Percentiles rank a stretch among this genome's conserved stretches.
These are phyloP conservation scores for Fusarium continuum DNA, from an alignment of 2,329 filamentous ascomycete genomes.

Conservation along the genomic window DNA sequence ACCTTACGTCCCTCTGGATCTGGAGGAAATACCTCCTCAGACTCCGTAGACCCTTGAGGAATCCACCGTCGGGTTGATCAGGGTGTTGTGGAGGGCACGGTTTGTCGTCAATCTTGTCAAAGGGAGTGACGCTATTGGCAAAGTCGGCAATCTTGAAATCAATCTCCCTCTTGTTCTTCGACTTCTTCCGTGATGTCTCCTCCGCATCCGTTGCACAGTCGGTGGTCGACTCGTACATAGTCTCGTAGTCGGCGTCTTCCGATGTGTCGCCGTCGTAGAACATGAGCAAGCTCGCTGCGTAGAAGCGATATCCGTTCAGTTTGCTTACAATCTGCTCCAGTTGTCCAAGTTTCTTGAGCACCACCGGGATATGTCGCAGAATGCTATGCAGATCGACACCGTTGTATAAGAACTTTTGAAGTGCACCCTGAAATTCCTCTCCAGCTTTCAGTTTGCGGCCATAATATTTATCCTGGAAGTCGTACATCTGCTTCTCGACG, in stretches of 20 bases:
- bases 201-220: conserved; percentile 68
- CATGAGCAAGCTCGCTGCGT: conserved; percentile 93
- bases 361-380: conserved; percentile 84
- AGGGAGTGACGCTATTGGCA: conserved; percentile 93
- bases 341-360: conserved; percentile 83
- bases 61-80: conserved; percentile 84
- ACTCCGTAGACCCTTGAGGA: conserved; percentile 83
- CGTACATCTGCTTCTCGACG: conserved; percentile 79
- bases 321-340: conserved; percentile 84
- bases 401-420: conserved; percentile 91
- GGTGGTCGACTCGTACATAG: conserved; percentile 65
- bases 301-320: conserved; percentile 89
- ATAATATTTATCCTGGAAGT: conserved; percentile 99
- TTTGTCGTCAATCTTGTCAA: conserved; percentile 71
- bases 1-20: conserved; percentile 80
- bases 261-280: conserved; percentile 89
- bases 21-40: conserved; percentile 85
- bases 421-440: conserved; percentile 84
- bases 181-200: conserved; percentile 58
- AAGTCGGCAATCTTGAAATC: conserved; percentile 99
- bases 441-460: conserved; percentile 89
- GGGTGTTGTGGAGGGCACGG: conserved; percentile 85
- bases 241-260: conserved; percentile 60
- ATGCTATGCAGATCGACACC: conserved; percentile 84
- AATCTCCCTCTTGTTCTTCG: conserved; percentile 68